Base-by-base conservation (phyloP, 2,329 filamentous ascomycete genomes). In the Penicillium vulpinum region DNA sequence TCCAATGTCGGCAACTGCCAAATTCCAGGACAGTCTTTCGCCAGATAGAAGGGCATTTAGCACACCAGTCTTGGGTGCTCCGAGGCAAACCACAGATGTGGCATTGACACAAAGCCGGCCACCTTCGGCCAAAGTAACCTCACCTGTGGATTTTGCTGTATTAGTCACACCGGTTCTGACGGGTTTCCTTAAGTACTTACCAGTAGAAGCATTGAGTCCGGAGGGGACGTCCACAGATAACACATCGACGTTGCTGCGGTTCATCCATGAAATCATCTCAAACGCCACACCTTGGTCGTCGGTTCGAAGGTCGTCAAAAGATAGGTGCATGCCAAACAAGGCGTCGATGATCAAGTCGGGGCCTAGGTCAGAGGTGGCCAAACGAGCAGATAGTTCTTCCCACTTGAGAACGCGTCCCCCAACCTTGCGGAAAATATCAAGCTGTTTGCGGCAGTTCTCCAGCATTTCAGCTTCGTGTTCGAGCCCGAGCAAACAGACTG, bases 231-330 rank as follows among this genome's bases (percentile, higher is more conserved):
- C 93, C n/a, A 99, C 85, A 0, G 92, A 90, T 21, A 99, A 78
- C 3, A 94, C 88, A 56, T 88, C 87, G 0, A 91, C 87, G 62
- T 92, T 90, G 70, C 88, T 90, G 62, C 92, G 88, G 70, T 97
- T 97, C 3, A 91, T 89, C 92, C 92, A 97, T 61, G 92, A 89
- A 68, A 97, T 94, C 69, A 97, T 85, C 69, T 95, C 89, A 68
- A 95, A 92, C 0, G 91, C 90, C 0, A 88, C 89, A 4, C 88
- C 87, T 71, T 95, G 91, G 63, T 96, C 90, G 16, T 89, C 88
- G 2, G 88, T 89, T 35, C 91, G 85, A 28, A 97, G 81, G 65
- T 95, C 91, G 64, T 97, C 92, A 68, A 97, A 97, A 2, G 90
- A 88, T 55, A 92, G 86, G 43, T 94, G 91, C 60, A 94, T 84